Percentiles rank a stretch among this genome's conserved stretches.
Evolutionary conservation across 495 filamentous ascomycete genomes (phyloP).

Genomic region (Penicillium maclennaniae): DNA sequence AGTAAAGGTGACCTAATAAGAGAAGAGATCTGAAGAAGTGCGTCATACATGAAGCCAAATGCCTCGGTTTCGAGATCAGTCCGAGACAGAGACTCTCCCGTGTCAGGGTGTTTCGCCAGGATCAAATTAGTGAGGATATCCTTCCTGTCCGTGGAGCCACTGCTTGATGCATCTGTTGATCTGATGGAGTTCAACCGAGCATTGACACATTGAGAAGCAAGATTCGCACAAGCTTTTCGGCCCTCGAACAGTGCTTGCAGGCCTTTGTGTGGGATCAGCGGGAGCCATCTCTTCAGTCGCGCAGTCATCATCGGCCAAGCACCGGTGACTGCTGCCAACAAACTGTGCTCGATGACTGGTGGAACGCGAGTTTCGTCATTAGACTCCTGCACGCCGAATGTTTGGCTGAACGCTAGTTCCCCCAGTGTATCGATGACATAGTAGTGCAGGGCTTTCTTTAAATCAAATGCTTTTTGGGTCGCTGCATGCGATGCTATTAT

Average conservation of each 20-base stretch:
- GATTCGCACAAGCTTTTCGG: slow-evolving; percentile 6
- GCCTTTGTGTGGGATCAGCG: slow-evolving; percentile 4
- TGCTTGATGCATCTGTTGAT: not conserved
- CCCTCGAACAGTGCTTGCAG: slow-evolving; percentile 7
- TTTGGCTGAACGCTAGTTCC: slow-evolving; percentile 11
- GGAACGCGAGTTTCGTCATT: slow-evolving; percentile 7
- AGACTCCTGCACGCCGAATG: slow-evolving; percentile 7
- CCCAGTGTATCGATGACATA: slow-evolving; percentile 8
- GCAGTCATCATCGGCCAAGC: slow-evolving; percentile 12
- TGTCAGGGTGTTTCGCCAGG: slow-evolving; percentile 9
- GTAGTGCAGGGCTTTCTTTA: slow-evolving; percentile 7
- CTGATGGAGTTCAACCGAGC: not conserved
- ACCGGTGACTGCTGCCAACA: slow-evolving; percentile 10
- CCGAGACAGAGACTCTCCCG: slow-evolving; percentile 2
- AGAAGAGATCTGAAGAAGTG: not conserved
- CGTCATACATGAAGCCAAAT: slow-evolving; percentile 12
- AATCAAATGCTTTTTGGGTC: slow-evolving; percentile 2
- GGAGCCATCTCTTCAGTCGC: slow-evolving; percentile 9
- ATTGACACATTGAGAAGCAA: slow-evolving; percentile 7
- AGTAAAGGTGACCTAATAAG: not conserved
- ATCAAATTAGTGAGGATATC: slow-evolving; percentile 14
- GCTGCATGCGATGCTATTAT: slow-evolving; percentile 1
- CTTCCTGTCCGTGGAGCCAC: not conserved
- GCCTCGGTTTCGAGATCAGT: slow-evolving; percentile 11
- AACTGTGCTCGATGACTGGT: slow-evolving; percentile 9